Evolutionary conservation across 495 filamentous ascomycete genomes (phyloP).

Genomic region (Penicillium diatomitis): DNA sequence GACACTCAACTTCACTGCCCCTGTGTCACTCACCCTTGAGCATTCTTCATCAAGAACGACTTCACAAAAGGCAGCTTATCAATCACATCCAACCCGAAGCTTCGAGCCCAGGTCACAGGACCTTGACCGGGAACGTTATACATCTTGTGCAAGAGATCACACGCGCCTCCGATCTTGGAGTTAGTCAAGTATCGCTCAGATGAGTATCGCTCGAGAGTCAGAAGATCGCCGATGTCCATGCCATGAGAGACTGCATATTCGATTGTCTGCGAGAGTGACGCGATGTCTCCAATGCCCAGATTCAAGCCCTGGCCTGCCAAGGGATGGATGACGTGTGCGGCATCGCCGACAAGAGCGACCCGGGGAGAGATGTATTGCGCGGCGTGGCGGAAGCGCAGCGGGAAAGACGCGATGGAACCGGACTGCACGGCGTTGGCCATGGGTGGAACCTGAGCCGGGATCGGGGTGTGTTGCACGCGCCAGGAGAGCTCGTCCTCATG

Average conservation of each 20-base stretch:
- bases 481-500: slow-evolving; percentile 73
- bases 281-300: slow-evolving; percentile 80
- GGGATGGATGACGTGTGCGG: slow-evolving; percentile 90
- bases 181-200: slow-evolving; percentile 72
- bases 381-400: slow-evolving; percentile 81
- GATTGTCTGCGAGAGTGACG: slow-evolving; percentile 62
- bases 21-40: slow-evolving; percentile 46
- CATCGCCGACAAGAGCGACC: slow-evolving; percentile 83
- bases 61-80: slow-evolving; percentile 74
- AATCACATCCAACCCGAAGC: slow-evolving; percentile 66
- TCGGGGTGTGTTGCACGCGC: slow-evolving; percentile 62
- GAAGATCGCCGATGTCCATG: slow-evolving; percentile 67
- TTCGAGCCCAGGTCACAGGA: slow-evolving; percentile 68
- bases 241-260: slow-evolving; percentile 71
- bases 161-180: slow-evolving; percentile 76
- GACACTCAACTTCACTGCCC: too few species aligned
- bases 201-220: slow-evolving; percentile 72
- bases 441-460: slow-evolving; percentile 44
- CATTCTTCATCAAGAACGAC: slow-evolving; percentile 78
- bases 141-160: slow-evolving; percentile 89
- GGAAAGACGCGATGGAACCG: slow-evolving; percentile 80
- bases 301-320: slow-evolving; percentile 93
- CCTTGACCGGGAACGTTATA: slow-evolving; percentile 63
- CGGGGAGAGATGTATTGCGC: slow-evolving; percentile 85
- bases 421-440: slow-evolving; percentile 59